phyloP scores from a whole-genome alignment of 805 yeast genomes.

The Torulaspora quercuum region DNA sequence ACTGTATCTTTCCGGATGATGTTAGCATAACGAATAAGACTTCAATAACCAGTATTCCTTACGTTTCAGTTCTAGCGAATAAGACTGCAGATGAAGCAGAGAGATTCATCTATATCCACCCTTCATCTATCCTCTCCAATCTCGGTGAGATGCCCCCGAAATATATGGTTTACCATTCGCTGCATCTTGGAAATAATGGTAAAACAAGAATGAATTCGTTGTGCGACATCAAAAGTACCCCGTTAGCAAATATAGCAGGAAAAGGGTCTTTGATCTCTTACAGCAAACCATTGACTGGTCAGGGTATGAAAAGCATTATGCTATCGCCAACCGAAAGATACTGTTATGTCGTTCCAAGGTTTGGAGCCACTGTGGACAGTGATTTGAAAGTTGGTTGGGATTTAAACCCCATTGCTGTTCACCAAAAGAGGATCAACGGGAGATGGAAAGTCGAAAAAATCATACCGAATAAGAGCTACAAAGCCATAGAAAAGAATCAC shows the following conservation, averaged over 20 bases:
- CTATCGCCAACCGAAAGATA: conserved; percentile 66
- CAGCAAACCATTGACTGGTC: conserved; percentile 82
- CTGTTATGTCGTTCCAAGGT: conserved; percentile 86
- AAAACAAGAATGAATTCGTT: conserved; percentile 67
- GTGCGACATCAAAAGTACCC: conserved; percentile 70
- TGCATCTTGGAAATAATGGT: conserved; percentile 53
- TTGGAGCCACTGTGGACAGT: conserved; percentile 77
- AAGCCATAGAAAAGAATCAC: conserved; percentile 14
- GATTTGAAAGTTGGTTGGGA: conserved; percentile 89
- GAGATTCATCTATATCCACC: conserved; percentile 70
- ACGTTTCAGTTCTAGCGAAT: conserved; percentile 49
- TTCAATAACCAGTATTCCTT: conserved; percentile 59
- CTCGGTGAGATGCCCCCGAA: conserved; percentile 64
- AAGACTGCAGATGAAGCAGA: conserved; percentile 44
- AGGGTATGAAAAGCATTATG: conserved; percentile 79
- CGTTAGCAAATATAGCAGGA: conserved; percentile 74
- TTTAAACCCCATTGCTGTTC: conserved; percentile 72
- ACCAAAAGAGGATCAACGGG: conserved; percentile 63
- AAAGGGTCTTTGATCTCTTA: conserved; percentile 69
- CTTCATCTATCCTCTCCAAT: conserved; percentile 59
- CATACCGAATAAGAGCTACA: conserved; percentile 30
- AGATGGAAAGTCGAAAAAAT: conserved; percentile 53
- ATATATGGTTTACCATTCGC: conserved; percentile 66
- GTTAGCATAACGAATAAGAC: conserved; percentile 56
- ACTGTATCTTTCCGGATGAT: conserved; percentile 59